A percentile compares a stretch with the other conserved stretches of the same genome.
These are phyloP conservation scores for Colletotrichum godetiae DNA, from an alignment of 2,329 filamentous ascomycete species.

Conservation along the genomic window DNA sequence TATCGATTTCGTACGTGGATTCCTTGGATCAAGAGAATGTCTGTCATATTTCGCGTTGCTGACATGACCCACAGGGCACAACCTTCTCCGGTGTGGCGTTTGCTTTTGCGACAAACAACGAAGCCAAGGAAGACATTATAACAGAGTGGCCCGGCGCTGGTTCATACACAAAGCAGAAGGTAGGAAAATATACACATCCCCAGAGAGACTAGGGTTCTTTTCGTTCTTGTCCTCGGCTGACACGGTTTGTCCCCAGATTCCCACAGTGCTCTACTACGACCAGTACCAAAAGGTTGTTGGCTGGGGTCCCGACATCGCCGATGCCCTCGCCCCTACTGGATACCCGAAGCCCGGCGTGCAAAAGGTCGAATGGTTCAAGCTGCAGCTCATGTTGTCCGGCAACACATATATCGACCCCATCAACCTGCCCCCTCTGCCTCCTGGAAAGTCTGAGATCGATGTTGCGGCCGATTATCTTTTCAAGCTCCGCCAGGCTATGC, in stretches of 20 bases:
- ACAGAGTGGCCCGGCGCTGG: slow-evolving; percentile 98
- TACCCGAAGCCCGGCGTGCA: slow-evolving; percentile 98
- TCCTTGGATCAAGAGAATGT: not conserved
- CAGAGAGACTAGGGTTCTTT: no score
- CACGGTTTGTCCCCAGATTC: slow-evolving; percentile 74
- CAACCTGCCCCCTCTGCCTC: slow-evolving; percentile 95
- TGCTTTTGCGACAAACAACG: slow-evolving; percentile 96
- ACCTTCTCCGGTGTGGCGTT: slow-evolving; percentile 98
- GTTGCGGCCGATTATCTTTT: slow-evolving; percentile 99
- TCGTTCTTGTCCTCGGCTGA: not conserved
- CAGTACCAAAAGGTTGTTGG: slow-evolving; percentile 99
- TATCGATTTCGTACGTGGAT: slow-evolving; percentile 90
- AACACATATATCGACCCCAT: slow-evolving; percentile 99
- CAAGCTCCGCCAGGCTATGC: slow-evolving; percentile 97
- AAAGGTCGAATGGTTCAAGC: slow-evolving; percentile 99
- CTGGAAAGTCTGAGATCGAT: slow-evolving; percentile 98
- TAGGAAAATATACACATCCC: slow-evolving; percentile 49
- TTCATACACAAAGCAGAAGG: slow-evolving; percentile 99
- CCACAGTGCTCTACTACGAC: slow-evolving; percentile 99
- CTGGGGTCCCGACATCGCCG: slow-evolving; percentile 98
- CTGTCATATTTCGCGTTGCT: slow-evolving; percentile 10
- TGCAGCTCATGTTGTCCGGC: slow-evolving; percentile 97
- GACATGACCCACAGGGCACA: slow-evolving; percentile 73
- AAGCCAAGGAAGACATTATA: slow-evolving; percentile 98
- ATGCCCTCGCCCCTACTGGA: slow-evolving; percentile 94